A percentile compares a stretch with the other conserved stretches of the same genome.
phyloP scores from a whole-genome alignment of 2,329 filamentous ascomycete genomes.

The Aspergillus phoenicis region DNA sequence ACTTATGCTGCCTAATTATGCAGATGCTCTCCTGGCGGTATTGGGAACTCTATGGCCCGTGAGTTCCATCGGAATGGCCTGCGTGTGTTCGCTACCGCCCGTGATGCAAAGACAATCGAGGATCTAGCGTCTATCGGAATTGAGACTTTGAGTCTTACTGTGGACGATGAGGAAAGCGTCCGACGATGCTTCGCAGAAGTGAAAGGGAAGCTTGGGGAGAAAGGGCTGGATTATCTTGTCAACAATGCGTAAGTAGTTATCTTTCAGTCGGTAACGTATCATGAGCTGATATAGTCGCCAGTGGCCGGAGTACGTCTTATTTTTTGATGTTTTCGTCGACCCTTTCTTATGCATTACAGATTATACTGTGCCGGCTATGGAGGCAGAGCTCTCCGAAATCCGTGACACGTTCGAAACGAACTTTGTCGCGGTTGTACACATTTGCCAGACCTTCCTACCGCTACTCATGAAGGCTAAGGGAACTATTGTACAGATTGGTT shows the following conservation, averaged over 20 bases:
- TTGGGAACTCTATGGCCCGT: conserved; percentile 60
- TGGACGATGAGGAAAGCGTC: conserved; percentile 55
- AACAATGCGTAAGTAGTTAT: conserved; percentile 55
- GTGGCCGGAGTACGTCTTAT: conserved; percentile 34
- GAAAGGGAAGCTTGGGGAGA: conserved; percentile 48
- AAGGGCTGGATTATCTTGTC: conserved; percentile 58
- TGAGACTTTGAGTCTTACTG: conserved; percentile 58
- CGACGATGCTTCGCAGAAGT: conserved; percentile 51
- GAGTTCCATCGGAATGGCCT: conserved; percentile 58
- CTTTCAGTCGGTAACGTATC: background rate
- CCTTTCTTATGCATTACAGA: conserved; percentile 35
- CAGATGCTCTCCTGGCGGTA: conserved; percentile 53
- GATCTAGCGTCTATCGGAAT: conserved; percentile 55
- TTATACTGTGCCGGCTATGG: conserved; percentile 61
- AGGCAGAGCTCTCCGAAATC: conserved; percentile 54
- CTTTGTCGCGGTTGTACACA: conserved; percentile 59
- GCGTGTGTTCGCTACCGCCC: conserved; percentile 61
- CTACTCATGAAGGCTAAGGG: conserved; percentile 52
- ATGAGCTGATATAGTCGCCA: conserved; percentile 16
- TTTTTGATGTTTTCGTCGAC: too few species aligned
- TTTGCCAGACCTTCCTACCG: conserved; percentile 60
- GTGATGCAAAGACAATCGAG: conserved; percentile 52
- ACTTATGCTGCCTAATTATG: background rate
- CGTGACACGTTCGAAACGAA: conserved; percentile 56
- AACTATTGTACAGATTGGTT: conserved; percentile 50